Conservation (phyloP, 2,329 filamentous ascomycete species). For the Botryosphaeria dothidea region DNA sequence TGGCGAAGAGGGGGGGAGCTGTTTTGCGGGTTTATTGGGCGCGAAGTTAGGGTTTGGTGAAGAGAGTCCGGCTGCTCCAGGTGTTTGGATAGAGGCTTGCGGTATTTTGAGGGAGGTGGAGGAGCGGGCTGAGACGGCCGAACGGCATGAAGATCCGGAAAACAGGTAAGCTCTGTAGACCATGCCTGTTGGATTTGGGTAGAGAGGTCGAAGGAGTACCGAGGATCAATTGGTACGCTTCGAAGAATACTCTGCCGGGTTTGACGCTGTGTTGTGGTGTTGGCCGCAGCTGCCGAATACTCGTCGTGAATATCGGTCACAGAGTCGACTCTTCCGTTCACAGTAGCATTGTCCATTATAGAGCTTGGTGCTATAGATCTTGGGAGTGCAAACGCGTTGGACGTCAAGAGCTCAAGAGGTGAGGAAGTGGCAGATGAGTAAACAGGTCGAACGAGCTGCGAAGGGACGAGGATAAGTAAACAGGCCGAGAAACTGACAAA, state of each 20-base stretch:
- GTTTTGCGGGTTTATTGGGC: conserved; percentile 5
- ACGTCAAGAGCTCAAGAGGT: neutral
- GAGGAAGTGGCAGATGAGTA: neutral
- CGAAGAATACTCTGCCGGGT: neutral
- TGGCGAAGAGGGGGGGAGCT: conserved; percentile 14
- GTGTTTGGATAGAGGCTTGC: neutral
- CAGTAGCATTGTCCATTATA: neutral
- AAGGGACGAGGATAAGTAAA: neutral
- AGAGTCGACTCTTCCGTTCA: neutral
- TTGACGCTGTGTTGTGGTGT: neutral
- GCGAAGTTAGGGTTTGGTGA: neutral
- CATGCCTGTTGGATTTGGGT: conserved; percentile 4
- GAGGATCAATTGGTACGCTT: neutral
- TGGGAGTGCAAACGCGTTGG: neutral
- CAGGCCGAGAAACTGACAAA: neutral
- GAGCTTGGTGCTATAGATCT: neutral
- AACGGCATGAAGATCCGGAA: neutral
- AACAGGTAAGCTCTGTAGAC: conserved; percentile 14
- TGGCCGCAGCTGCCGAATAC: neutral
- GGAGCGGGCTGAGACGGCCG: neutral
- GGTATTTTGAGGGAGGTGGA: neutral
- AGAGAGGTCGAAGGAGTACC: conserved; percentile 15
- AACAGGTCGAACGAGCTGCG: neutral
- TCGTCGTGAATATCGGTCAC: neutral
- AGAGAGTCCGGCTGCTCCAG: neutral